These are phyloP conservation scores for Colletotrichum spinosum DNA, from an alignment of 2,329 filamentous ascomycete genomes.

Conservation along the genomic window DNA sequence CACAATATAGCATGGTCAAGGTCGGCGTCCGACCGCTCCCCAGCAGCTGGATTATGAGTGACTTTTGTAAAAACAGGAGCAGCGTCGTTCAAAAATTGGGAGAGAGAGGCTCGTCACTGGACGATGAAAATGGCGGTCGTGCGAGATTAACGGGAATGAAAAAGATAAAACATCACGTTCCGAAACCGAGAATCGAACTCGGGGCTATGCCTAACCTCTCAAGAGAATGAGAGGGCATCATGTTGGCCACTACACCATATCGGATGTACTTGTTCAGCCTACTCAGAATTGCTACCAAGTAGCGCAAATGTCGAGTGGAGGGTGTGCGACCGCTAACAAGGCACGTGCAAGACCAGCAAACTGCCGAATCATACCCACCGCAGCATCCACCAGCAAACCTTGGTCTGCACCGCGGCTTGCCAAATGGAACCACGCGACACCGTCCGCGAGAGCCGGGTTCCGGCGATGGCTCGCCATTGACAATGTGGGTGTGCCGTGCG, in stretches of 20 bases:
- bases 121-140: neutral
- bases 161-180: neutral
- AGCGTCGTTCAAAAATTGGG: too few species aligned
- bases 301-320: neutral
- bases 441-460: slow-evolving; percentile 18
- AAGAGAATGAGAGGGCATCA: slow-evolving; percentile 23
- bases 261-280: neutral
- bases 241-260: slow-evolving; percentile 37
- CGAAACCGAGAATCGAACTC: slow-evolving; percentile 37
- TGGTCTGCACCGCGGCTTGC: neutral
- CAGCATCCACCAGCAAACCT: neutral
- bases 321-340: neutral
- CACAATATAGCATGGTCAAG: too few species aligned
- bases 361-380: neutral
- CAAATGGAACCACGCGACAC: slow-evolving; percentile 3
- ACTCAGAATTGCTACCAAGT: neutral
- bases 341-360: neutral
- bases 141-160: neutral
- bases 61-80: too few species aligned
- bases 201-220: slow-evolving; percentile 34
- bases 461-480: neutral
- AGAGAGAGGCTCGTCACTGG: too few species aligned
- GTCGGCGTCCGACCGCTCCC: too few species aligned
- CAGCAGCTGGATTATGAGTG: too few species aligned
- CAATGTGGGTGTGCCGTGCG: neutral